Conservation (phyloP, 1,284 basidiomycete genomes). For the Hemileia vastatrix region DNA sequence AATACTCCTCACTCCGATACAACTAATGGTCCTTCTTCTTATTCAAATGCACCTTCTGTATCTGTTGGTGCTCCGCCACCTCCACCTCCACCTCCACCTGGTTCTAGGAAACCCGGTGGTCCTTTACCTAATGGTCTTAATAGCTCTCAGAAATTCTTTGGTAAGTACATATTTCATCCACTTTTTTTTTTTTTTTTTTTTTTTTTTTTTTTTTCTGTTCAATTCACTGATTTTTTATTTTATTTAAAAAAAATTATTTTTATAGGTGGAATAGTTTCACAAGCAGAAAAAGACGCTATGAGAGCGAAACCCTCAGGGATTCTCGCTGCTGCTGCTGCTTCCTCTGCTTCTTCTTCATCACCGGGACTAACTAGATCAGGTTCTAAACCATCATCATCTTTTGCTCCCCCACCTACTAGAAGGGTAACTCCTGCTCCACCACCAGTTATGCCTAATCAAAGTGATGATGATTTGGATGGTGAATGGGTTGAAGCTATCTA, state of each 20-base stretch:
- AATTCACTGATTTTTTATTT: no score
- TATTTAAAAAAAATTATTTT: no score
- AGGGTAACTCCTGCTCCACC: slow-evolving; percentile 21
- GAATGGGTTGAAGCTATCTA: slow-evolving; percentile 22
- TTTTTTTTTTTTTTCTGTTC: not conserved
- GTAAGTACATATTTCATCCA: not conserved
- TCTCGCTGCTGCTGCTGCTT: no score
- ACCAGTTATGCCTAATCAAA: not conserved
- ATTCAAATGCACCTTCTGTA: not conserved
- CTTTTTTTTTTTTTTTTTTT: not conserved
- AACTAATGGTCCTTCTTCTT: slow-evolving; percentile 1
- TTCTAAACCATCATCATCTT: no score
- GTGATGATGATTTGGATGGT: not conserved
- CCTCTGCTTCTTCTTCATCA: no score
- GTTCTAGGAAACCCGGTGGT: slow-evolving; percentile 3
- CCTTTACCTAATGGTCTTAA: not conserved
- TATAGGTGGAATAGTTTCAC: not conserved
- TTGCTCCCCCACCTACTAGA: no score
- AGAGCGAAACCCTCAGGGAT: not conserved
- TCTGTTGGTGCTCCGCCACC: not conserved
- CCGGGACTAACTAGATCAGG: no score
- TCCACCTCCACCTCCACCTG: not conserved
- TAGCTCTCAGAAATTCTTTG: slow-evolving; percentile 8
- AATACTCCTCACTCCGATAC: no score
- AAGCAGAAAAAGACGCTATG: not conserved